Evolutionary conservation across 345 rosid genomes (phyloP).

Genomic region (Hibiscus tridactylites): DNA sequence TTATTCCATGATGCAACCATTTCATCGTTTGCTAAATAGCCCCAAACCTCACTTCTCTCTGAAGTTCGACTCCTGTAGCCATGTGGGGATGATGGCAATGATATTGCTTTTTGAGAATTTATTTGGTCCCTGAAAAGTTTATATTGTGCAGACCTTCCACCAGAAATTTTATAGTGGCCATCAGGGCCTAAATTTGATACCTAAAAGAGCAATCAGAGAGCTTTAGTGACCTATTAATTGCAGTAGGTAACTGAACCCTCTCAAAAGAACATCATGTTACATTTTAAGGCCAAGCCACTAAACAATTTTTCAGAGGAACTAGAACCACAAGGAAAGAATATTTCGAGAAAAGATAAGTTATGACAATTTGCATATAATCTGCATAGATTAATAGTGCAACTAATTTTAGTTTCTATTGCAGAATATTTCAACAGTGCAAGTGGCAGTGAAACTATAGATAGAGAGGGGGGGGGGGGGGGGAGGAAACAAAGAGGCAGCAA

Average conservation of each 20-base stretch:
- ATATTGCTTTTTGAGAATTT: conserved; percentile 83
- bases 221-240: not conserved
- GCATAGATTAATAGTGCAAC: not conserved
- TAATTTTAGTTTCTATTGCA: too few relatives aligned
- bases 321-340: conserved; percentile 3
- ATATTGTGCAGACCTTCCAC: conserved; percentile 55
- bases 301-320: not conserved
- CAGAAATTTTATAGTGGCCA: conserved; percentile 49
- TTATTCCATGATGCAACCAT: conserved; percentile 62
- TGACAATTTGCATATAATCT: not conserved
- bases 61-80: conserved; percentile 45
- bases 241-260: not conserved
- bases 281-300: not conserved
- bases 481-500: too few relatives aligned
- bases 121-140: conserved; percentile 38
- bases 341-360: not conserved
- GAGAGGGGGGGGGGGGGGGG: too few relatives aligned
- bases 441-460: too few relatives aligned
- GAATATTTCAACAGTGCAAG: too few relatives aligned
- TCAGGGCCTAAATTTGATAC: conserved; percentile 52
- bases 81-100: conserved; percentile 90
- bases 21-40: conserved; percentile 33
- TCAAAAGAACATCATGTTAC: not conserved
- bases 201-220: conserved; percentile 22
- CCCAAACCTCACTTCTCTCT: conserved; percentile 44